phyloP scores from a whole-genome alignment of 352 stramenopile species.

The Globisporangium parvum region DNA sequence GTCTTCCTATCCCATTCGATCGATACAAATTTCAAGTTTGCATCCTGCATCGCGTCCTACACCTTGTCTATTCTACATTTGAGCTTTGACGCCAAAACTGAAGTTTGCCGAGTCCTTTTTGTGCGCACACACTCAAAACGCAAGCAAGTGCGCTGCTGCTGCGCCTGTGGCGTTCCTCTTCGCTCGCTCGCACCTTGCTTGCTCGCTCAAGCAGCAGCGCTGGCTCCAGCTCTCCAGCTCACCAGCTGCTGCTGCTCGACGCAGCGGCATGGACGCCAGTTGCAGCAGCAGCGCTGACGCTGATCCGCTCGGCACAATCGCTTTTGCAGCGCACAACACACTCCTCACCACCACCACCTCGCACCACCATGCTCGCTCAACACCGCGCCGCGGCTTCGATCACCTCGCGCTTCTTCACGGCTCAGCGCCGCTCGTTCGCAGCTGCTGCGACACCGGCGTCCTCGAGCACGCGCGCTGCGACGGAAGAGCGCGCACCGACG shows the following conservation, averaged over 20 bases:
- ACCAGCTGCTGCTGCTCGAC: not conserved
- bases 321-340: constrained; percentile 9
- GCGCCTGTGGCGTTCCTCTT: too few relatives aligned
- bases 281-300: not conserved
- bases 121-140: constrained; percentile 9
- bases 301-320: constrained; percentile 1
- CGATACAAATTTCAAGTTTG: not conserved
- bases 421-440: constrained; percentile 41
- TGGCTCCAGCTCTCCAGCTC: too few relatives aligned
- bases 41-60: too few relatives aligned
- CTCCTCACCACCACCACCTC: not conserved
- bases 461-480: constrained; percentile 12
- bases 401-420: constrained; percentile 18
- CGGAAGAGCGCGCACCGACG: constrained; percentile 23
- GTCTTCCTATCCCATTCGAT: not conserved
- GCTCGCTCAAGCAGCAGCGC: too few relatives aligned
- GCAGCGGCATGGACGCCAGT: not conserved
- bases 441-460: constrained; percentile 20
- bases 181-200: too few relatives aligned
- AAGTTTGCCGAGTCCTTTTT: constrained; percentile 6
- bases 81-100: constrained; percentile 3
- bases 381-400: constrained; percentile 13
- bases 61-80: too few relatives aligned
- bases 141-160: constrained; percentile 2
- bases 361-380: constrained; percentile 20